Percentiles rank a stretch among this genome's conserved stretches.
These are phyloP conservation scores for Mycotypha africana DNA, from an alignment of 371 early-diverging fungal species.

Conservation along the genomic window DNA sequence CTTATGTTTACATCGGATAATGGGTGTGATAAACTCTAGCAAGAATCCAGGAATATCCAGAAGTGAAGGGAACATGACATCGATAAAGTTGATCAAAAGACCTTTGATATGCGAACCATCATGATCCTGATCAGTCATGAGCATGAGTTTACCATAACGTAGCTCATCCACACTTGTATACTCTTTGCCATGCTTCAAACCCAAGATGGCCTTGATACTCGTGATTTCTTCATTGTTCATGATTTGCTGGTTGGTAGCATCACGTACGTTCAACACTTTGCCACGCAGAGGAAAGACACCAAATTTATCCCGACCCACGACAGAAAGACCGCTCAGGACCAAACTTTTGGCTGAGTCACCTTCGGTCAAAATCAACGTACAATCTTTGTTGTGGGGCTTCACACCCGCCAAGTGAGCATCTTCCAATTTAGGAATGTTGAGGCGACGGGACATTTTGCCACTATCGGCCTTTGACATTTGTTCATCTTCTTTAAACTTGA, in stretches of 20 bases:
- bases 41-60: constrained; percentile 95
- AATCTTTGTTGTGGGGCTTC: constrained; percentile 61
- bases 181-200: constrained; percentile 87
- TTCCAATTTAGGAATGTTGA: constrained; percentile 94
- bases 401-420: constrained; percentile 98
- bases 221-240: constrained; percentile 90
- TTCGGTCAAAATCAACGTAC: constrained; percentile 99
- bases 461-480: constrained; percentile 96
- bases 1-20: constrained; percentile 80
- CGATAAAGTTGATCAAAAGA: constrained; percentile 97
- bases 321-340: constrained; percentile 91
- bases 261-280: constrained; percentile 98
- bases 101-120: constrained; percentile 99
- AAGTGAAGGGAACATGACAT: constrained; percentile 96
- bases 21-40: constrained; percentile 99
- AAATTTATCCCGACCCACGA: constrained; percentile 93
- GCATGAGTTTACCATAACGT: constrained; percentile 98
- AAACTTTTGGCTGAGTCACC: constrained; percentile 99
- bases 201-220: constrained; percentile 95
- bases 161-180: constrained; percentile 77
- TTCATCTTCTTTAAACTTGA: constrained; percentile 80
- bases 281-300: constrained; percentile 99
- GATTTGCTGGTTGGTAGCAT: constrained; percentile 80
- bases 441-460: constrained; percentile 62
- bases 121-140: constrained; percentile 99